Percentiles rank a stretch among this genome's conserved stretches.
phyloP scores from a whole-genome alignment of 1,284 basidiomycete species.

The Mycena sp. region DNA sequence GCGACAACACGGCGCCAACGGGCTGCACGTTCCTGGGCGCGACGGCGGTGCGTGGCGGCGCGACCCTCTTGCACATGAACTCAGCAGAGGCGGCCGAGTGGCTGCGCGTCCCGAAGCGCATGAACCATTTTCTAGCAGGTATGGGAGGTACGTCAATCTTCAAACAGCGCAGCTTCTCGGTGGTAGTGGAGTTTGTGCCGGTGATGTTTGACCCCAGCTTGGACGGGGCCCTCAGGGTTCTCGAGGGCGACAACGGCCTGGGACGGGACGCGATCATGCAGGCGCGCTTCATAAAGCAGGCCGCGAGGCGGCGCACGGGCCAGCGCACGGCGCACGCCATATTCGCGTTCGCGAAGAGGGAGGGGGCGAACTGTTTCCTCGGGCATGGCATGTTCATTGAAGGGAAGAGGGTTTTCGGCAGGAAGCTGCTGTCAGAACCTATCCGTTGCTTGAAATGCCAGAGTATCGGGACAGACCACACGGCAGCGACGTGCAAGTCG shows the following conservation, averaged over 20 bases:
- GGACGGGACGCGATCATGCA: background rate
- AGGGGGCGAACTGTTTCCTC: background rate
- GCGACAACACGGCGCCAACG: no score
- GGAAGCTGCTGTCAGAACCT: background rate
- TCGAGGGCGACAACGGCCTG: background rate
- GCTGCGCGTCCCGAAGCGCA: background rate
- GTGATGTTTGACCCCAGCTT: background rate
- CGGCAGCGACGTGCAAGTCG: background rate
- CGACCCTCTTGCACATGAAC: background rate
- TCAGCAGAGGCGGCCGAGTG: background rate
- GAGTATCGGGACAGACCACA: background rate
- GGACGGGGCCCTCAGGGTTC: background rate
- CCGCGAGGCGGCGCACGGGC: background rate
- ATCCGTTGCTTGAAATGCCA: background rate
- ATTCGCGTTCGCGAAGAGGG: background rate
- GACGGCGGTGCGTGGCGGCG: background rate
- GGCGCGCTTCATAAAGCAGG: background rate
- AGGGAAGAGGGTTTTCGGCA: background rate
- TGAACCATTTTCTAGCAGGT: background rate
- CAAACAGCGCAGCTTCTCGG: background rate
- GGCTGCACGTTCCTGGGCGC: background rate
- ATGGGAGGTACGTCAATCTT: conserved; percentile 4
- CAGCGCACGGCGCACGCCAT: background rate
- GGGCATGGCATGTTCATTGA: background rate
- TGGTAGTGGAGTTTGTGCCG: background rate